These are phyloP conservation scores for Chlorella sp. DNA, from an alignment of 139 green algal species.

Conservation along the genomic window DNA sequence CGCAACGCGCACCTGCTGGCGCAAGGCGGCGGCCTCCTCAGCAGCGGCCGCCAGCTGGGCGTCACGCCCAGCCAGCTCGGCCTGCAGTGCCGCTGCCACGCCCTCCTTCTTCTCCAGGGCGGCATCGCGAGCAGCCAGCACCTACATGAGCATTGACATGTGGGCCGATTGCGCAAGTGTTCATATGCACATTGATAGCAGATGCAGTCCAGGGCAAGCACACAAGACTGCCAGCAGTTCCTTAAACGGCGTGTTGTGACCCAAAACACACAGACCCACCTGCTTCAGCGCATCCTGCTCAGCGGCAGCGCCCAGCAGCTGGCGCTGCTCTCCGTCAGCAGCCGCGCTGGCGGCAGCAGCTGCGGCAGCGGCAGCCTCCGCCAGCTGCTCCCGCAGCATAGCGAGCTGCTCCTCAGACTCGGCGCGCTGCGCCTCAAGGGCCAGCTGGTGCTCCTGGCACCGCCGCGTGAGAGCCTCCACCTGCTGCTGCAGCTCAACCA, in stretches of 20 bases:
- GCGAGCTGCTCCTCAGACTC: constrained; percentile 1
- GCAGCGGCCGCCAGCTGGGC: constrained; percentile 8
- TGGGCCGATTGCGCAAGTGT: neutral
- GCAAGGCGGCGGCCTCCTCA: neutral
- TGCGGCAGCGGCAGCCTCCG: neutral
- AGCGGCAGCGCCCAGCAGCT: neutral
- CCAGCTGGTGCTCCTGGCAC: constrained; percentile 17
- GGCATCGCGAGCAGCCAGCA: neutral
- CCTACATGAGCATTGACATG: neutral
- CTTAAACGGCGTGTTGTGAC: too few relatives aligned
- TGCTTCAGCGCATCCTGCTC: constrained; percentile 15
- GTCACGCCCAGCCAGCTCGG: neutral
- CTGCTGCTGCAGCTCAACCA: constrained; percentile 14
- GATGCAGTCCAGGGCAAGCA: neutral
- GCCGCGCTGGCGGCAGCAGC: neutral
- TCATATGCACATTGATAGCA: neutral
- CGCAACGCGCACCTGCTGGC: neutral
- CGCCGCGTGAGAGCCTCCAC: neutral
- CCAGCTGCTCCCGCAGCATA: constrained; percentile 12
- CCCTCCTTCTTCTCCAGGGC: constrained; percentile 18
- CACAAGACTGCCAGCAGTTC: neutral
- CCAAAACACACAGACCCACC: too few relatives aligned
- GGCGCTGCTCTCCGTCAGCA: constrained; percentile 1
- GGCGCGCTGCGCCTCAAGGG: neutral
- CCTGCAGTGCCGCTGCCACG: neutral